Evolutionary conservation across 176 grass and related monocot species (phyloP), one percentile per base, ranked within the genome.

Genomic region (Eleusine indica): DNA sequence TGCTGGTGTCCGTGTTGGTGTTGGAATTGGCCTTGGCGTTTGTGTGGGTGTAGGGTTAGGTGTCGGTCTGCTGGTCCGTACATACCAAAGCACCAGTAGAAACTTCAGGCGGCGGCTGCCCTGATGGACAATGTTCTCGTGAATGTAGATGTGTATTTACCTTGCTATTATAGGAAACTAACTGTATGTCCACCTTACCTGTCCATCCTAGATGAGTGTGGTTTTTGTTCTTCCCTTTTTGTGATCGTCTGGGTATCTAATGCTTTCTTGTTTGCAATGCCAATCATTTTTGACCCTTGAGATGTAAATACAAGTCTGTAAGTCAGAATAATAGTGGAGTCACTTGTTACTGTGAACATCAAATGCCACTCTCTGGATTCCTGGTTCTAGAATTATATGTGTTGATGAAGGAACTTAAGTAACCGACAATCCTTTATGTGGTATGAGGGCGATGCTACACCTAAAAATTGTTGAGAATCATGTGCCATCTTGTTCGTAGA

Each of bases 41-140:
- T 98, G 96, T 70, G 88, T 98, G 56, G 93, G 96, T 68, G 72
- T 98, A 6, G 96, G 96, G 77, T 57, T 98, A 53, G 96, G 96
- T 60, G 96, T 90, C 0, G 96, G 96, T 51, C 85, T 99, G 56
- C 56, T 95, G 58, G 87, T 95, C 61, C 91, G 91, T 74, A 95
- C 93, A 9, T 98, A 95, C 77, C 93, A 92, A 83, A 87, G 87
- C 80, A 94, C 96, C 29, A 90, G 87, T 43, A 75, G 91, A 62
- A 94, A 87, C 70, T 90, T 98, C 75, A 88, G 89, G 71, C 77
- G 91, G 72, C 63, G 91, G 72, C 44, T 95, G 48, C 78, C 89
- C 42, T 98, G 82, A 98, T 90, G 65, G 29, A 7, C 22, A 79
- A 35, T 51, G 61, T 39, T 28, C 66, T 78, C 19, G 22, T 68